A percentile compares a stretch with the other conserved stretches of the same genome.
Evolutionary conservation across 2,329 filamentous ascomycete genomes (phyloP).

Genomic region (Sporothrix dimorphospora): DNA sequence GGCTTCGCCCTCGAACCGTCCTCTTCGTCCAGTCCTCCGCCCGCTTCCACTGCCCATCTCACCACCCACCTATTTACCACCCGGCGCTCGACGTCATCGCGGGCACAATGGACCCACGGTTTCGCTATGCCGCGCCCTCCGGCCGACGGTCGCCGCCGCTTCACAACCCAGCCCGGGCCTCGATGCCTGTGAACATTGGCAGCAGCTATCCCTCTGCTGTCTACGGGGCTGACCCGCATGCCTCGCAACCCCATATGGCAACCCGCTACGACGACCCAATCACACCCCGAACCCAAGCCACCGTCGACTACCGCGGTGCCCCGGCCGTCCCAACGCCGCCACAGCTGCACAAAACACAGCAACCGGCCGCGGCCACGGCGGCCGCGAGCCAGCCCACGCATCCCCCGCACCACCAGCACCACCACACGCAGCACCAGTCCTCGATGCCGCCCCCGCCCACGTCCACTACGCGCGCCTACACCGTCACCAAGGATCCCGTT

Average conservation of each 20-base stretch:
- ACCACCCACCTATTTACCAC: neutral
- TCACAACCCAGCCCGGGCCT: conserved; percentile 53
- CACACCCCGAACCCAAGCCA: conserved; percentile 28
- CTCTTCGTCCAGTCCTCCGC: neutral
- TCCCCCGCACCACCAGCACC: conserved; percentile 18
- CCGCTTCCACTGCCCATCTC: neutral
- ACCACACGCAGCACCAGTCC: conserved; percentile 34
- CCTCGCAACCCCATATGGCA: conserved; percentile 38
- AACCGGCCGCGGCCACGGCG: conserved; percentile 2
- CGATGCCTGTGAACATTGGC: conserved; percentile 54
- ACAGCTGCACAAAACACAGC: conserved; percentile 29
- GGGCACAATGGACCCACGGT: conserved; percentile 33
- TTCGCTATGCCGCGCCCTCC: conserved; percentile 31
- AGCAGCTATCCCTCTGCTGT: conserved; percentile 45
- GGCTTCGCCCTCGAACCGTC: neutral
- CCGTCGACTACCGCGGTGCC: conserved; percentile 29
- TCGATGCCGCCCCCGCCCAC: conserved; percentile 36
- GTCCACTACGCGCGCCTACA: conserved; percentile 56
- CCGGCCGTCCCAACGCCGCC: conserved; percentile 34
- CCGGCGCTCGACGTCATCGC: conserved; percentile 24
- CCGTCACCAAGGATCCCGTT: conserved; percentile 57
- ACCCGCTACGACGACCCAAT: conserved; percentile 32
- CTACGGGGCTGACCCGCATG: conserved; percentile 56
- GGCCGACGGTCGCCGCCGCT: conserved; percentile 49
- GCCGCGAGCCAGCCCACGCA: conserved; percentile 12